These are phyloP conservation scores for Trichomonascaceae sp. DNA, from an alignment of 1,139 yeast genomes.

Conservation along the genomic window DNA sequence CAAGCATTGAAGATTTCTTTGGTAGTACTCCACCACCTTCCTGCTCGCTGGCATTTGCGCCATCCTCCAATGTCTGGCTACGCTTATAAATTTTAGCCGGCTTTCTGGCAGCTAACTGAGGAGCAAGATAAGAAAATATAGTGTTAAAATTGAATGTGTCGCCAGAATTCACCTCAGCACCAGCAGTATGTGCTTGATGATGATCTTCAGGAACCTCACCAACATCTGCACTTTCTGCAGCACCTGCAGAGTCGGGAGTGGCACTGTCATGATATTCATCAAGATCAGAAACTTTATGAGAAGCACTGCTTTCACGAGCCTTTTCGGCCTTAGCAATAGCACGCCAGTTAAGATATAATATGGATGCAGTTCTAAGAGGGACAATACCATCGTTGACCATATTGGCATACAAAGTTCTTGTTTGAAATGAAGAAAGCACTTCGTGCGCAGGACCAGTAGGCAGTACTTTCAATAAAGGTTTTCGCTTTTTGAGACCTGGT, in stretches of 20 bases:
- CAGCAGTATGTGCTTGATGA: slow-evolving; percentile 2
- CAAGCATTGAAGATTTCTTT: slow-evolving; percentile 74
- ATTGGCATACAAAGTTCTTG: slow-evolving; percentile 74
- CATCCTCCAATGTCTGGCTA: slow-evolving; percentile 28
- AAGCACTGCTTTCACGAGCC: slow-evolving; percentile 29
- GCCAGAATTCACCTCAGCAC: background rate
- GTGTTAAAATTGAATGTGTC: slow-evolving; percentile 12
- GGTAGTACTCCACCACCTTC: slow-evolving; percentile 31
- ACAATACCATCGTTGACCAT: slow-evolving; percentile 89
- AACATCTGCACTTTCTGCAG: slow-evolving; percentile 11
- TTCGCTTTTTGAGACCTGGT: slow-evolving; percentile 27
- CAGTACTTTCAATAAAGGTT: slow-evolving; percentile 64
- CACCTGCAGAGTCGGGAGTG: slow-evolving; percentile 1
- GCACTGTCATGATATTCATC: slow-evolving; percentile 7
- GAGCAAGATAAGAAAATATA: slow-evolving; percentile 29
- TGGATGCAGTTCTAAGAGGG: slow-evolving; percentile 80
- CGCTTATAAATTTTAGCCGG: slow-evolving; percentile 30
- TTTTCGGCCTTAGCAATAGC: slow-evolving; percentile 47
- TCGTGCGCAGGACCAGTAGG: slow-evolving; percentile 80
- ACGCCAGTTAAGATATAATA: slow-evolving; percentile 71
- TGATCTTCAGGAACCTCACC: slow-evolving; percentile 35
- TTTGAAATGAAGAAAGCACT: slow-evolving; percentile 53
- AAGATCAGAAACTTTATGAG: slow-evolving; percentile 10
- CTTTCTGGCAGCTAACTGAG: slow-evolving; percentile 28
- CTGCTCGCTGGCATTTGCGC: slow-evolving; percentile 22